Evolutionary conservation across 2,329 filamentous ascomycete species (phyloP).

Genomic region (Xylariomycetidae sp.): DNA sequence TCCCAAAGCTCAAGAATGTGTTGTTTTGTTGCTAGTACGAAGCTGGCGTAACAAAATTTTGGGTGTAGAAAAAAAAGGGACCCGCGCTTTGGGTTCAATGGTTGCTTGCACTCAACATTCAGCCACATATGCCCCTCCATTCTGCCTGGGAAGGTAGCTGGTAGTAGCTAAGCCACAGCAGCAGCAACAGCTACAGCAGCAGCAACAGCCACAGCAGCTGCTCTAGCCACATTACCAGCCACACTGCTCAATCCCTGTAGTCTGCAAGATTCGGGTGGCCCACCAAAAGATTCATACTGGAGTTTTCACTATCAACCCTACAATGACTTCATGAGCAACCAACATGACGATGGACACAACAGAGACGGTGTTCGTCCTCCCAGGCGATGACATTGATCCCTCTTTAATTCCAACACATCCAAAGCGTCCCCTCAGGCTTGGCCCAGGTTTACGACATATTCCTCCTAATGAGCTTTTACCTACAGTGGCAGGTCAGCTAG

Average conservation of each 20-base stretch:
- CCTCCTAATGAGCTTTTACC: conserved; percentile 70
- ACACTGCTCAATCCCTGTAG: no score
- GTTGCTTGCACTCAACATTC: conserved; percentile 4
- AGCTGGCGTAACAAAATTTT: no score
- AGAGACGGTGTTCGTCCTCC: conserved; percentile 65
- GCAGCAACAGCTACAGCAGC: no score
- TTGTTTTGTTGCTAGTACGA: conserved; percentile 4
- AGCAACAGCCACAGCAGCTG: no score
- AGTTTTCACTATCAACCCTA: no score
- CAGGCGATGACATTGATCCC: conserved; percentile 70
- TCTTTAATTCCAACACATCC: conserved; percentile 62
- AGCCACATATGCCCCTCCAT: conserved; percentile 27
- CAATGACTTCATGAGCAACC: no score
- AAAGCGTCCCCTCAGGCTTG: conserved; percentile 71
- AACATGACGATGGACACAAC: conserved; percentile 44
- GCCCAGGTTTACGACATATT: conserved; percentile 77
- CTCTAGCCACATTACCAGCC: no score
- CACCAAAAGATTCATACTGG: no score
- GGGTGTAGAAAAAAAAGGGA: conserved; percentile 15
- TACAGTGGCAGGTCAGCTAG: conserved; percentile 62
- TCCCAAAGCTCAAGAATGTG: neutral
- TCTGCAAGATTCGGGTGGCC: no score
- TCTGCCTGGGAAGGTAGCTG: no score
- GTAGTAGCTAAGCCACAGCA: no score
- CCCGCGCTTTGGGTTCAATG: conserved; percentile 9